Evolutionary conservation across 164 flowering plant species (phyloP).

Genomic region (Annona cherimola): DNA sequence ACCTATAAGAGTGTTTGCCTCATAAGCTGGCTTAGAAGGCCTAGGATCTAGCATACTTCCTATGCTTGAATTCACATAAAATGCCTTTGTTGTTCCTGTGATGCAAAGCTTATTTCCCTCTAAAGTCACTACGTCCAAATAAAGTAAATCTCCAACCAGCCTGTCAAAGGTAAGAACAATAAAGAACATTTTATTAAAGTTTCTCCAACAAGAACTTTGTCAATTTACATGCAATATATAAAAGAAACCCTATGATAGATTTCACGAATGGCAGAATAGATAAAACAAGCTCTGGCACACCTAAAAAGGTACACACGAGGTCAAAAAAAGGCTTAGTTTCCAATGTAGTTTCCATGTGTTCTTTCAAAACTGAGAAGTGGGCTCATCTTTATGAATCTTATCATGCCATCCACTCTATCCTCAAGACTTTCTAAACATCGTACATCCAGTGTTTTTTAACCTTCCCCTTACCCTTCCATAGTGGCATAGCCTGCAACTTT

Average conservation of each 20-base stretch:
- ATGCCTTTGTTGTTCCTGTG: slow-evolving; percentile 78
- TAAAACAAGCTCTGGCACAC: not conserved
- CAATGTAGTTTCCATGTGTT: too few species aligned
- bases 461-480: too few species aligned
- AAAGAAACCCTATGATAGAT: not conserved
- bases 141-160: slow-evolving; percentile 94
- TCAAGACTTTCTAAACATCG: too few species aligned
- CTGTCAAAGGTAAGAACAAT: slow-evolving; percentile 30
- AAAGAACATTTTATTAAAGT: not conserved
- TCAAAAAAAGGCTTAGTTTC: not conserved
- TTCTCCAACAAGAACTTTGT: not conserved
- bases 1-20: slow-evolving; percentile 84
- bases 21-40: slow-evolving; percentile 53
- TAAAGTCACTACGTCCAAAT: slow-evolving; percentile 77
- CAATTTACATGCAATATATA: not conserved
- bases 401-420: too few species aligned
- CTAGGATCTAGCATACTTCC: slow-evolving; percentile 70
- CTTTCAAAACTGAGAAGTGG: too few species aligned
- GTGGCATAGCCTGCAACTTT: too few species aligned
- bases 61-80: slow-evolving; percentile 80
- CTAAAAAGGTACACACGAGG: not conserved
- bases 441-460: too few species aligned
- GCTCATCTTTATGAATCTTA: too few species aligned
- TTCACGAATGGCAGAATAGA: not conserved
- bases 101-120: slow-evolving; percentile 80